Evolutionary conservation across 1,284 basidiomycete genomes (phyloP), one percentile per base, ranked within the genome.

Genomic region (Cutaneotrichosporon cyanovorans): DNA sequence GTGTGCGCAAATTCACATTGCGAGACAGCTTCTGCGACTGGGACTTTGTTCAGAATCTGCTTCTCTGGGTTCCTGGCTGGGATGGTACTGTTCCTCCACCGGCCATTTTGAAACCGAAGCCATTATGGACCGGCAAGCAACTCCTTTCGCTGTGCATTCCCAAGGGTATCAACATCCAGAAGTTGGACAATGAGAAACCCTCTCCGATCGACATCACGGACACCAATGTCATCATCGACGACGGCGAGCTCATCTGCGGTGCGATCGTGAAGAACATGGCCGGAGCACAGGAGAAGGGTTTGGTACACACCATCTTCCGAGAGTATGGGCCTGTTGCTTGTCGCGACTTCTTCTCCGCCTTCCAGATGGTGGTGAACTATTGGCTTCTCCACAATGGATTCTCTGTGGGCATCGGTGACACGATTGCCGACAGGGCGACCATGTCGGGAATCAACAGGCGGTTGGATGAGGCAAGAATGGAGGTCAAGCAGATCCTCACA

Each of bases 371-470:
- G 45, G 89, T 98, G 73, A 97, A 98, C 72, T 98, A 82, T 69
- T 98, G 93, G 95, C 79, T 98, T 8, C 85, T 98, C 73, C 95
- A 99, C 74, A 93, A 93, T 59, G 92, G 95, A 34, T 98, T 98
- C 78, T 92, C 87, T 62, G 97, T 98, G 57, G 95, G 95, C 55
- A 98, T 98, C 57, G 95, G 93, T 37, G 95, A 98, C 71, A 98
- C 95, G 1, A 93, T 98, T 44, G 91, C 93, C 14, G 93, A 96
- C 66, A 78, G 79, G 56, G 80, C 76, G 20, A 95, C 91, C 28
- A 95, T 88, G 92, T 78, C 73, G 30, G 80, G 77, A 61, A 96
- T 98, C 68, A 88, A 85, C 8, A 74, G 84, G 50, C 84, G 83
- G 45, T 93, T 98, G 56, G 78, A 80, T 9, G 77, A 83, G 51